Evolutionary conservation across 192 early-diverging fungal species (phyloP).

Genomic region (Coemansia sp.): DNA sequence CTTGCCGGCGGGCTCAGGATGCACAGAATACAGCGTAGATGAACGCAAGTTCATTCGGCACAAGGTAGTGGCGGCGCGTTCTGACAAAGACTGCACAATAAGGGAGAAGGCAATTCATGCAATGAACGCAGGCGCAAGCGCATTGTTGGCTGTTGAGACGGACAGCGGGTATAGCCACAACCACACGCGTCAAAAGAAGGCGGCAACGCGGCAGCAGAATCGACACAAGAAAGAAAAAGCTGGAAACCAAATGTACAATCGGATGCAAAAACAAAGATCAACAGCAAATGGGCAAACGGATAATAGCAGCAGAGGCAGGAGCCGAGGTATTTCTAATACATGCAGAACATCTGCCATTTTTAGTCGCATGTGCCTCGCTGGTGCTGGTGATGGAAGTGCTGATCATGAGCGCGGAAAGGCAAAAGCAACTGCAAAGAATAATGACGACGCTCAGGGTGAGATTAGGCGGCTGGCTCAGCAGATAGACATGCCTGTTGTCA

Average conservation of each 20-base stretch:
- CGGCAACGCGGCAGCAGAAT: not conserved
- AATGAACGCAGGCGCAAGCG: constrained; percentile 37
- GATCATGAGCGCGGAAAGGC: not conserved
- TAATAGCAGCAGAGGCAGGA: not conserved
- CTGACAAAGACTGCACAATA: constrained; percentile 37
- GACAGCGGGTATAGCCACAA: constrained; percentile 1
- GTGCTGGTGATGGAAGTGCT: no score
- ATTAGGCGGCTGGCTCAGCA: constrained; percentile 1
- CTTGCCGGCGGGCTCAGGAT: constrained; percentile 36
- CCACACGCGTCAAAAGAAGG: not conserved
- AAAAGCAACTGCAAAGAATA: not conserved
- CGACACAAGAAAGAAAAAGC: not conserved
- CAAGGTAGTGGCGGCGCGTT: constrained; percentile 36
- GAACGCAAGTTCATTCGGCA: constrained; percentile 25
- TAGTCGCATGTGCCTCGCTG: not conserved
- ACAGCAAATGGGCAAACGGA: not conserved
- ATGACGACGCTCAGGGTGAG: not conserved
- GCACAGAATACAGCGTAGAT: constrained; percentile 39
- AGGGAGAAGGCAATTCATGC: constrained; percentile 47
- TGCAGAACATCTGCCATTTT: not conserved
- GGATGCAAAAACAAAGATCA: not conserved
- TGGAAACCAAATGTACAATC: constrained; percentile 9
- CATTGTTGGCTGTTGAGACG: constrained; percentile 29
- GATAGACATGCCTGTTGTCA: constrained; percentile 38
- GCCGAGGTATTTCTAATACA: not conserved